These are phyloP conservation scores for Ascochyta clinopodiicola DNA, from an alignment of 2,329 filamentous ascomycete species.

Conservation along the genomic window DNA sequence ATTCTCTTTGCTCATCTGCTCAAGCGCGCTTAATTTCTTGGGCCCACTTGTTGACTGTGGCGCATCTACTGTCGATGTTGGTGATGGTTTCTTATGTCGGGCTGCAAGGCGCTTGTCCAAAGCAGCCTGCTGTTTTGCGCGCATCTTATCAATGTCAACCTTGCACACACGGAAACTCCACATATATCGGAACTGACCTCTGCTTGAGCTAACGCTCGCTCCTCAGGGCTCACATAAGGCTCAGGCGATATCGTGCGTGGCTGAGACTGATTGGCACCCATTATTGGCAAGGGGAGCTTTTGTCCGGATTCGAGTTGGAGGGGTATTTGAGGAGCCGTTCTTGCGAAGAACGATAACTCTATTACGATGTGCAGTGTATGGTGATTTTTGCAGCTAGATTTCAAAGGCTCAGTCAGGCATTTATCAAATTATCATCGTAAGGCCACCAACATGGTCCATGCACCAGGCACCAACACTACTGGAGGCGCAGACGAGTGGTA, in stretches of 20 bases:
- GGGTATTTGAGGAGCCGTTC: no score
- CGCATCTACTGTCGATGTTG: constrained; percentile 6
- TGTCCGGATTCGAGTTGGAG: no score
- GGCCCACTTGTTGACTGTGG: constrained; percentile 4
- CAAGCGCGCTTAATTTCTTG: constrained; percentile 36
- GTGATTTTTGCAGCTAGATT: not conserved
- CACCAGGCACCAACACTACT: constrained; percentile 13
- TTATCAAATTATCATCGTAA: constrained; percentile 1
- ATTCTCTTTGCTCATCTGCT: constrained; percentile 41
- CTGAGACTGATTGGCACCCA: constrained; percentile 39
- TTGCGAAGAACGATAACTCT: no score
- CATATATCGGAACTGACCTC: constrained; percentile 25
- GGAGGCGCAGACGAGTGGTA: not conserved
- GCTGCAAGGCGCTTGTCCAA: constrained; percentile 35
- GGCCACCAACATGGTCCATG: constrained; percentile 8
- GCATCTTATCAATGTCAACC: constrained; percentile 31
- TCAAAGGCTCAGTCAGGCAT: not conserved
- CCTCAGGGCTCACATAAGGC: constrained; percentile 31
- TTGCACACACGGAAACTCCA: not conserved
- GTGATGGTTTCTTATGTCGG: constrained; percentile 23
- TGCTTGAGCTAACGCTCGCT: constrained; percentile 29
- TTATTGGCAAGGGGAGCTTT: not conserved
- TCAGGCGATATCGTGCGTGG: constrained; percentile 24
- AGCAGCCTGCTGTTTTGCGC: constrained; percentile 39
- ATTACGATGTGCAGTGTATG: no score